A percentile compares a stretch with the other conserved stretches of the same genome.
Evolutionary conservation across 1,139 yeast genomes (phyloP).

Genomic region (Hyphopichia khmerensis): DNA sequence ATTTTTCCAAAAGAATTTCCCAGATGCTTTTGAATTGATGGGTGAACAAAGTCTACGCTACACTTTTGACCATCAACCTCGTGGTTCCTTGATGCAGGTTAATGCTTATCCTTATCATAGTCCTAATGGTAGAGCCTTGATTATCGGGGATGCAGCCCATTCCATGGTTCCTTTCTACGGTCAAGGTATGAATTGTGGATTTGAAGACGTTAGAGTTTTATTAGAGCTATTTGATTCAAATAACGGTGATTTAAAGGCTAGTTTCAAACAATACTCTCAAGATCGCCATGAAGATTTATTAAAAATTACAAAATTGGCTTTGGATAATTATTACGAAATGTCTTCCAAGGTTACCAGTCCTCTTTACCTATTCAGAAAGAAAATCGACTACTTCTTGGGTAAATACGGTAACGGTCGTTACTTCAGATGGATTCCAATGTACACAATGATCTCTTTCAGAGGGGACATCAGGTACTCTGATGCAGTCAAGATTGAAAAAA

Average conservation of each 20-base stretch:
- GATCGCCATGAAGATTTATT: constrained; percentile 63
- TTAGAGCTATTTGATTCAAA: constrained; percentile 52
- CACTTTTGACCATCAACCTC: constrained; percentile 62
- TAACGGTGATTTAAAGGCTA: constrained; percentile 40
- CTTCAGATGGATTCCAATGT: constrained; percentile 78
- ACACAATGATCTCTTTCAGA: constrained; percentile 90
- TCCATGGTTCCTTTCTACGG: constrained; percentile 98
- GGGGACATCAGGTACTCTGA: constrained; percentile 75
- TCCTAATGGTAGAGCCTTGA: constrained; percentile 57
- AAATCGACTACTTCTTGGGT: constrained; percentile 65
- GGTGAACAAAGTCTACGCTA: constrained; percentile 54
- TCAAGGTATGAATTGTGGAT: constrained; percentile 96
- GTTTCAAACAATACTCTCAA: constrained; percentile 59
- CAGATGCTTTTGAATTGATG: constrained; percentile 71
- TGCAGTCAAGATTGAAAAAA: constrained; percentile 58
- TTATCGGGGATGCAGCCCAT: constrained; percentile 93
- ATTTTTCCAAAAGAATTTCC: constrained; percentile 64
- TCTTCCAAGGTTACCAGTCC: constrained; percentile 74
- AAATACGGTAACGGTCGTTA: constrained; percentile 38
- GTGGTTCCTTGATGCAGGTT: constrained; percentile 73
- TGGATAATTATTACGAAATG: constrained; percentile 86
- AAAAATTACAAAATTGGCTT: constrained; percentile 76
- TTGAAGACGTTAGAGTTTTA: constrained; percentile 79
- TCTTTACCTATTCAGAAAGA: constrained; percentile 62
- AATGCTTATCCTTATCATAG: constrained; percentile 69